Evolutionary conservation across 2,329 filamentous ascomycete genomes (phyloP), one percentile per base, ranked within the genome.

Genomic region (Periconia sp.): DNA sequence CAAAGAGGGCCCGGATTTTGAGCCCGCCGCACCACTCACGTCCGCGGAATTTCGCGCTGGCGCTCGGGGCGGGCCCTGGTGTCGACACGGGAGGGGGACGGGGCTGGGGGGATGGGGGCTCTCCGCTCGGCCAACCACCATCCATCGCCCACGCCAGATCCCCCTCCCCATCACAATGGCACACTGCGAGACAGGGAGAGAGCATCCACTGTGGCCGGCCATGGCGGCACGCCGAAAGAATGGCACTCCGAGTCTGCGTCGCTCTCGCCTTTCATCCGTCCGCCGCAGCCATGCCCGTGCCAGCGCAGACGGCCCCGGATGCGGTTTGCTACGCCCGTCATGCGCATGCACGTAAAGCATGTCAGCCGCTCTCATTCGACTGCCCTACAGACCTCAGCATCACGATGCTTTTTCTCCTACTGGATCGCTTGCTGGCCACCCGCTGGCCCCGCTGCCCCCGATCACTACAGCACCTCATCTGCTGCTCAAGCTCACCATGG

Each of bases 351-450:
- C 40, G 43, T 43, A 38, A 53, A 57, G 48, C 41, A 36, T 25
- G 41, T 36, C 52, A 46, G 36, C n/a, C n/a, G n/a, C 52, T 52
- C 46, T 40, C 49, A 59, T 62, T 59, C 56, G 57, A 49, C 56
- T 60, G 59, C 59, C 56, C 57, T 62, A 61, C 48, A 42, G 13
- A 39, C 36, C 42, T 31, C 9, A 33, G 19, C 35, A 36, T 45
- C 28, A 12, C 25, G 41, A 42, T 40, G 43, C 48, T 45, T 61
- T 60, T 62, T 57, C 52, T 59, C 57, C 59, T 57, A 62, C 58
- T 59, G 55, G 53, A 39, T 44, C 52, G 28, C 29, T 40, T 37
- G 22, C 34, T 22, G 22, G 17, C 9, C 34, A 22, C 10, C 41
- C 10, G 15, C 21, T 13, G 22, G 19, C 40, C 17, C 26, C 13